Evolutionary conservation across 768 basidiomycete species (phyloP).

Genomic region (Russula griseocarnosa): DNA sequence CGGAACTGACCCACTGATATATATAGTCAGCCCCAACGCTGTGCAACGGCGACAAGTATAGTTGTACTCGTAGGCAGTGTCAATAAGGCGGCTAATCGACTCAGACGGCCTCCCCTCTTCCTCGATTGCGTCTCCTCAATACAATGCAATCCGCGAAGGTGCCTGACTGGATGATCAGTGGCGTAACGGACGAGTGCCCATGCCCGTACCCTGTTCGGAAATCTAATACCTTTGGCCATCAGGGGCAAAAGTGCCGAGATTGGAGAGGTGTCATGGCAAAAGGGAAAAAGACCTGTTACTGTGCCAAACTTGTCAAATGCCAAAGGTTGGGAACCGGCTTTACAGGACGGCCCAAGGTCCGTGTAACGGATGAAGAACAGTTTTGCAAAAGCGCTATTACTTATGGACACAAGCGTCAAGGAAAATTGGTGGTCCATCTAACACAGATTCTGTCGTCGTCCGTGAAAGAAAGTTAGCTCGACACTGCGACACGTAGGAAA

Average conservation of each 20-base stretch:
- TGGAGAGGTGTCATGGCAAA: background rate
- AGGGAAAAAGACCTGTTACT: background rate
- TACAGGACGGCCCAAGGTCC: background rate
- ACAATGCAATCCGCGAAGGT: background rate
- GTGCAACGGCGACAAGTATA: background rate
- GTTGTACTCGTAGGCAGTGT: slow-evolving; percentile 2
- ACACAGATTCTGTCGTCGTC: background rate
- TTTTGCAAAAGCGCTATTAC: too few relatives aligned
- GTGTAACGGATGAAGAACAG: background rate
- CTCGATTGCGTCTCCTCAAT: background rate
- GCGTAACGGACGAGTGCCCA: background rate
- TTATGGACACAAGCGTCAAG: too few relatives aligned
- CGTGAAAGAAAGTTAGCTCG: background rate
- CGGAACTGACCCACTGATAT: background rate
- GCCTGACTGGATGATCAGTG: background rate
- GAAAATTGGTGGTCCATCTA: background rate
- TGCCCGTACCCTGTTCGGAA: background rate
- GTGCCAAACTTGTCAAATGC: background rate
- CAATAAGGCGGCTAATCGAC: background rate
- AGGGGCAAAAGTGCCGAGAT: too few relatives aligned
- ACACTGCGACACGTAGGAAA: background rate
- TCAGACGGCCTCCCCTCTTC: background rate
- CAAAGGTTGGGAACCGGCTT: background rate
- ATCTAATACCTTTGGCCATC: background rate
- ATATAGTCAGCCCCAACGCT: background rate